A percentile compares a stretch with the other conserved stretches of the same genome.
phyloP scores from a whole-genome alignment of 139 green algal genomes.

The Mesotaenium endlicherianum region DNA sequence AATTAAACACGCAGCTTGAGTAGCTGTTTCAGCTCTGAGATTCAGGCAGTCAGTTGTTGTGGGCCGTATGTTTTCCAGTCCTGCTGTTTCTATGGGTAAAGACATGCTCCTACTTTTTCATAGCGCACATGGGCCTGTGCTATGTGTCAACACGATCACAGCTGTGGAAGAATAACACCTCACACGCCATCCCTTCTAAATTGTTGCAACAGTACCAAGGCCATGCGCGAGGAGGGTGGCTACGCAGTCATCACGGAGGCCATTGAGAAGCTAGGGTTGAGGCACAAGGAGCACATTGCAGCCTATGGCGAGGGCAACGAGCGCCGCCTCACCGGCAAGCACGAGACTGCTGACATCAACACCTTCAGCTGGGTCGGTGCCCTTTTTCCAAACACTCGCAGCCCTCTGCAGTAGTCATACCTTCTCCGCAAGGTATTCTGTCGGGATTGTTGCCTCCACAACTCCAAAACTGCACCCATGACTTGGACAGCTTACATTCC shows the following conservation, averaged over 20 bases:
- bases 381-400: no score
- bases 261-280: slow-evolving; percentile 85
- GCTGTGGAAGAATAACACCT: neutral
- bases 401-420: no score
- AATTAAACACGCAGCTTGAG: no score
- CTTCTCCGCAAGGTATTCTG: no score
- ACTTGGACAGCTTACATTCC: neutral
- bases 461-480: neutral
- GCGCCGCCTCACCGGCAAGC: slow-evolving; percentile 90
- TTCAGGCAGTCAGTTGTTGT: neutral
- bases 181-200: neutral
- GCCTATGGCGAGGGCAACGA: slow-evolving; percentile 94
- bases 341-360: slow-evolving; percentile 91
- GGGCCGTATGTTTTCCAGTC: neutral
- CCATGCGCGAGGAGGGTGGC: slow-evolving; percentile 59
- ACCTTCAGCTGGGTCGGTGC: slow-evolving; percentile 81
- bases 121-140: no score
- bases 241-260: slow-evolving; percentile 79
- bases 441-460: neutral
- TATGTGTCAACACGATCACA: neutral
- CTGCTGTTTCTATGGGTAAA: neutral
- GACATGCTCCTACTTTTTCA: no score
- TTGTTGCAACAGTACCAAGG: slow-evolving; percentile 29
- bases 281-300: slow-evolving; percentile 73
- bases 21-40: no score